phyloP scores from a whole-genome alignment of 2,329 filamentous ascomycete species.

The Podosphaera fusca region DNA sequence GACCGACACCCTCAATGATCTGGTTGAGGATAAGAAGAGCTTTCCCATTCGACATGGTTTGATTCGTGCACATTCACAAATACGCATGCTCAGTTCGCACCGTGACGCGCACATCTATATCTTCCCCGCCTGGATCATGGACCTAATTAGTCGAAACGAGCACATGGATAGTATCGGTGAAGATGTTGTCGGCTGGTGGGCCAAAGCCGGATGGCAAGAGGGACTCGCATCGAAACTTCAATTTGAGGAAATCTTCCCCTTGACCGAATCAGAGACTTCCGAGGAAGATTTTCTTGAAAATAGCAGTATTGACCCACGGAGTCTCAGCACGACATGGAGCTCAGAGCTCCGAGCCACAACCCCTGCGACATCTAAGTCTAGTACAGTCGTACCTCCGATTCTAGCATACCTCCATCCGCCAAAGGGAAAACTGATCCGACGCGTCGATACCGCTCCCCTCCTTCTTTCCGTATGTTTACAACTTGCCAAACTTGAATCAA shows the following conservation, averaged over 20 bases:
- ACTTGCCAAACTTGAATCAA: constrained; percentile 59
- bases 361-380: constrained; percentile 3
- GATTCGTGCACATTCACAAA: constrained; percentile 46
- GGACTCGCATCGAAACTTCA: constrained; percentile 59
- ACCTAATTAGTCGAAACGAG: constrained; percentile 59
- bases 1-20: constrained; percentile 70
- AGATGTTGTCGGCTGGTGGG: constrained; percentile 86
- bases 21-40: constrained; percentile 49
- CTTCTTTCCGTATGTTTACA: constrained; percentile 64
- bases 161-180: constrained; percentile 73
- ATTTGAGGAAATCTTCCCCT: constrained; percentile 40
- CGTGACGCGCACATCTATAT: constrained; percentile 89
- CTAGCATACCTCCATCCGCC: constrained; percentile 59
- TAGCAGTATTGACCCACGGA: constrained; percentile 11
- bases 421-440: constrained; percentile 40
- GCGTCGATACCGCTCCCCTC: constrained; percentile 69
- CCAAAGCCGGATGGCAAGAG: constrained; percentile 77
- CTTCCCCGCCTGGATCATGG: constrained; percentile 75
- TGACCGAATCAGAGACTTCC: constrained; percentile 19
- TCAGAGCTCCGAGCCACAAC: constrained; percentile 7
- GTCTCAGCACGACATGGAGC: constrained; percentile 15
- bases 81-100: constrained; percentile 63
- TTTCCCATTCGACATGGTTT: constrained; percentile 56
- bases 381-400: constrained; percentile 41
- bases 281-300: constrained; percentile 14